Conservation (phyloP, 2,329 filamentous ascomycete genomes). For the Colletotrichum neosansevieriae region DNA sequence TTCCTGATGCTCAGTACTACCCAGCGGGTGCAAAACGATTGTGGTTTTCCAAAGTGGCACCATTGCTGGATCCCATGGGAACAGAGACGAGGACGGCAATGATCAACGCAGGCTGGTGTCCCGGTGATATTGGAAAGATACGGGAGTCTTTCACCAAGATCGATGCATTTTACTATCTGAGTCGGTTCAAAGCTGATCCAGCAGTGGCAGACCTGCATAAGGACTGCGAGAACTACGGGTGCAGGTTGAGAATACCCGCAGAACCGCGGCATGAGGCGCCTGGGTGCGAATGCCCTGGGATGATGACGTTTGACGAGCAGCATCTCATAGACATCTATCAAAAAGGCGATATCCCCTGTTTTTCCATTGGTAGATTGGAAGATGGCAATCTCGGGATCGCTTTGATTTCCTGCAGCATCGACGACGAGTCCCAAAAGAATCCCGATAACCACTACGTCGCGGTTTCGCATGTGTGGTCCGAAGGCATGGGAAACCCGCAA, state of each 20-base stretch:
- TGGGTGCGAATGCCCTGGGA: conserved; percentile 14
- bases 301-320: conserved; percentile 24
- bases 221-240: conserved; percentile 7
- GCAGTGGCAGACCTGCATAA: neutral
- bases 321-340: conserved; percentile 18
- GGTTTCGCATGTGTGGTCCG: conserved; percentile 27
- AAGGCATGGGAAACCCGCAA: conserved; percentile 14
- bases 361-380: conserved; percentile 11
- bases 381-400: conserved; percentile 14
- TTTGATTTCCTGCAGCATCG: neutral
- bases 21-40: conserved; percentile 9
- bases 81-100: neutral
- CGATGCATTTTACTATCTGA: conserved; percentile 19
- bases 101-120: conserved; percentile 21
- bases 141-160: conserved; percentile 10
- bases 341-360: conserved; percentile 21
- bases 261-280: conserved; percentile 9
- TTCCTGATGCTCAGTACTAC: neutral
- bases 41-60: conserved; percentile 1
- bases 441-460: conserved; percentile 22
- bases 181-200: conserved; percentile 13
- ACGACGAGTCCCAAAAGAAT: conserved; percentile 16
- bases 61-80: conserved; percentile 2
- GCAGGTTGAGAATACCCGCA: conserved; percentile 3
- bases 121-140: conserved; percentile 15